Base-by-base conservation (phyloP, 441 rosid genomes). In the Populus hybrid region DNA sequence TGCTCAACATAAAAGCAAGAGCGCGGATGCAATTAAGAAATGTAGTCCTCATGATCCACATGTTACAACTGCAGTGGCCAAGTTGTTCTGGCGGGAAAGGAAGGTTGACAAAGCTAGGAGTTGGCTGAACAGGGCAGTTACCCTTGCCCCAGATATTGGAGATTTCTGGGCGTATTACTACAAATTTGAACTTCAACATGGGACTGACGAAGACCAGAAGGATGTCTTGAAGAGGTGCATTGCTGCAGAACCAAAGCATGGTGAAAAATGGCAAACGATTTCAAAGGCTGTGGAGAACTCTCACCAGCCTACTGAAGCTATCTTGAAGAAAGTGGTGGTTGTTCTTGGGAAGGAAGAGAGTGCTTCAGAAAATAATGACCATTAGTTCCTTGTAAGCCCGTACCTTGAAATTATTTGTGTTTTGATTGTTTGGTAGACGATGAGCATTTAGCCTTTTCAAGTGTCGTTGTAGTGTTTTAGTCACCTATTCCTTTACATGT, bases 101-200 rank as follows among this genome's bases (percentile, higher is more conserved):
- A 95, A 94, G 87, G 94, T 91, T 74, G 99, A 94, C 63, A 92
- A 94, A 83, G 99, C 99, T 42, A 86, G 99, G 81, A 73, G 76
- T 40, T 94, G 99, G 99, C 87, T 94, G 36, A 86, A 85, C 81
- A 83, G 89, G 77, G 95, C 95, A 10, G 98, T 95, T 78, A 95
- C 97, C 21, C 90, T 92, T 72, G 88, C 90, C 46, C 99, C 97
- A 5, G 90, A 85, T 81, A 81, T 90, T 79, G 98, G 98, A 6
- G 99, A 95, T 85, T 92, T 92, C 80, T 95, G 98, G 99, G 97
- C 95, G 0, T 76, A 89, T 46, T 94, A 87, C 78, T 94, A 94
- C 90, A 92, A 95, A 81, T 90, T 95, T 81, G 99, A 95, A 84
- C 89, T 89, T 74, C 97, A 94, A 78, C 94, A 95, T 73, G 98